Evolutionary conservation across 1,139 yeast species (phyloP).

Genomic region (Saccharomyces hybrid): DNA sequence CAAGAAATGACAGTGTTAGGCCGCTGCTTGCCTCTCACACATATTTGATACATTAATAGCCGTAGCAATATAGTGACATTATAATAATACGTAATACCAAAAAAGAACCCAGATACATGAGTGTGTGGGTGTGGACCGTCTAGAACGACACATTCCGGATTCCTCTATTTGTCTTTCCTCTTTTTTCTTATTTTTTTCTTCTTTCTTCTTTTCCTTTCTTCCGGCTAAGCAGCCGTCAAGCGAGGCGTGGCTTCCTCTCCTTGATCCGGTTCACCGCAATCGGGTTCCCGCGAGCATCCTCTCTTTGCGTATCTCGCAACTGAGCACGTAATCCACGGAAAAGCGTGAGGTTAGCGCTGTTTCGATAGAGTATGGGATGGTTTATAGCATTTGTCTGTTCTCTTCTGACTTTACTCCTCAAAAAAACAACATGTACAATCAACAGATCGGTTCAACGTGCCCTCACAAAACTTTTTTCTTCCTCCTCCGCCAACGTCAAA

Average conservation of each 20-base stretch:
- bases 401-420: conserved; percentile 1
- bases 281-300: background rate
- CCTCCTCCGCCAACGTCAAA: background rate
- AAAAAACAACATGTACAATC: background rate
- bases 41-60: background rate
- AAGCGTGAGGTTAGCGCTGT: background rate
- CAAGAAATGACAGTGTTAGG: background rate
- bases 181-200: background rate
- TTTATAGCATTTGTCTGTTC: background rate
- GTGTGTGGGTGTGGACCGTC: background rate
- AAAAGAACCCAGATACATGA: no score
- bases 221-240: background rate
- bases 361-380: background rate
- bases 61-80: no score
- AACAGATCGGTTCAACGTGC: background rate
- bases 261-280: background rate
- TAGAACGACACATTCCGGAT: background rate
- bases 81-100: background rate
- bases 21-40: background rate
- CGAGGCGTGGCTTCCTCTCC: background rate
- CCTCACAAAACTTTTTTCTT: background rate
- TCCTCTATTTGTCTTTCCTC: background rate
- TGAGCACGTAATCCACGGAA: background rate
- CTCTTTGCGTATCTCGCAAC: background rate
- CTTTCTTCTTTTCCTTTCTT: background rate